phyloP scores from a whole-genome alignment of 2,329 filamentous ascomycete genomes.

The Arthrobotrys iridis region DNA sequence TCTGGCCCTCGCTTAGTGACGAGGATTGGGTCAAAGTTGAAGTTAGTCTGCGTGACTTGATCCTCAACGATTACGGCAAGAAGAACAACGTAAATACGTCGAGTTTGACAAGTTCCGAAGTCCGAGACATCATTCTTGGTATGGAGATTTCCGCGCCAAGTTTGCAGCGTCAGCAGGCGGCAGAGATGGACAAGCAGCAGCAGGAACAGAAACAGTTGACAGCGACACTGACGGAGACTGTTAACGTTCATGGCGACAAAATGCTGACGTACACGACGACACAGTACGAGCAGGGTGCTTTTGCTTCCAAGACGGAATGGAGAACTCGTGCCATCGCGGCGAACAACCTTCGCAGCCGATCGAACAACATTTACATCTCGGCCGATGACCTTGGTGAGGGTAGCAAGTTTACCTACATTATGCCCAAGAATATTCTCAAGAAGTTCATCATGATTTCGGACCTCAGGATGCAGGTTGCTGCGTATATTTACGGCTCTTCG shows the following conservation, averaged over 20 bases:
- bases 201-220: slow-evolving; percentile 96
- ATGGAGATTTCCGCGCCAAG: slow-evolving; percentile 99
- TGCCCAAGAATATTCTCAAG: slow-evolving; percentile 99
- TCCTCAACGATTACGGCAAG: slow-evolving; percentile 98
- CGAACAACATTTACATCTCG: slow-evolving; percentile 99
- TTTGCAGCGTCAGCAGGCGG: slow-evolving; percentile 96
- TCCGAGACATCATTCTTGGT: slow-evolving; percentile 96
- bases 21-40: slow-evolving; percentile 99
- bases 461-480: slow-evolving; percentile 93
- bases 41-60: slow-evolving; percentile 91
- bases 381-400: slow-evolving; percentile 92
- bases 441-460: slow-evolving; percentile 98
- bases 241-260: slow-evolving; percentile 95
- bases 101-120: slow-evolving; percentile 94
- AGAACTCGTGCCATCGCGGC: slow-evolving; percentile 95
- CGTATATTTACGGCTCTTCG: slow-evolving; percentile 91
- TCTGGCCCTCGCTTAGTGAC: slow-evolving; percentile 93
- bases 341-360: slow-evolving; percentile 88
- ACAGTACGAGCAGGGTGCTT: slow-evolving; percentile 96
- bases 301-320: slow-evolving; percentile 99
- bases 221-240: slow-evolving; percentile 96
- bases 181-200: slow-evolving; percentile 98
- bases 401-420: slow-evolving; percentile 90
- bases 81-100: slow-evolving; percentile 99
- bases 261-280: slow-evolving; percentile 98